Evolutionary conservation across 805 yeast genomes (phyloP).

Genomic region (Starmera quercuum): DNA sequence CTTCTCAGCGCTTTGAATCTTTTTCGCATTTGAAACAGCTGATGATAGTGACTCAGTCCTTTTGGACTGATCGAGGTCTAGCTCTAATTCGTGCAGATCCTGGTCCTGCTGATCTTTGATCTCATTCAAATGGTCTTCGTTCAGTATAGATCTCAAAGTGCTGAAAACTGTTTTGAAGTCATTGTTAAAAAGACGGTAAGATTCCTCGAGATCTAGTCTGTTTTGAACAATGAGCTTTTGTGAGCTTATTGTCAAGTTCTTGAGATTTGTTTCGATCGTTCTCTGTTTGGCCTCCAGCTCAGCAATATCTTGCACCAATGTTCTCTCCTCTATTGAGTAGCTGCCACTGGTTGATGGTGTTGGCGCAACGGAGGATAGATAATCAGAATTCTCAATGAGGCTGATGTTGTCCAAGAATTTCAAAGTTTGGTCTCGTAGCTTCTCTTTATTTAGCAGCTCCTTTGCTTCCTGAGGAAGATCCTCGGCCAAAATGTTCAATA

Average conservation of each 20-base stretch:
- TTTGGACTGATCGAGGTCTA: slow-evolving; percentile 13
- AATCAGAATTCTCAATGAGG: slow-evolving; percentile 41
- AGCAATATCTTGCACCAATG: slow-evolving; percentile 63
- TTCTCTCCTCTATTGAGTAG: slow-evolving; percentile 16
- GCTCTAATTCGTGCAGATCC: slow-evolving; percentile 15
- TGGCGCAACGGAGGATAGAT: slow-evolving; percentile 31
- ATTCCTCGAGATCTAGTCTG: slow-evolving; percentile 28
- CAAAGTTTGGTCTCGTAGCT: slow-evolving; percentile 28
- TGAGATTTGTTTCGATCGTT: slow-evolving; percentile 36
- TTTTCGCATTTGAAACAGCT: slow-evolving; percentile 14
- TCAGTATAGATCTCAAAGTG: slow-evolving; percentile 22
- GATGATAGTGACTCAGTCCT: slow-evolving; percentile 23
- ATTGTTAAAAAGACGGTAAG: slow-evolving; percentile 23
- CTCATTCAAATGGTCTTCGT: slow-evolving; percentile 23
- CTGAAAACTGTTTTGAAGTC: slow-evolving; percentile 24
- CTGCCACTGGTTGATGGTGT: slow-evolving; percentile 25
- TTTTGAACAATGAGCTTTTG: slow-evolving; percentile 34
- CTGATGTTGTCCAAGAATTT: slow-evolving; percentile 31
- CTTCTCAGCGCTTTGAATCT: slow-evolving; percentile 14
- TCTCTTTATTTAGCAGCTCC: slow-evolving; percentile 19
- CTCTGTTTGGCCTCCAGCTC: slow-evolving; percentile 57
- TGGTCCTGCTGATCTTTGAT: slow-evolving; percentile 19
- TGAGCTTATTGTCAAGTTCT: slow-evolving; percentile 26
- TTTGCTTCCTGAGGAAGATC: slow-evolving; percentile 20
- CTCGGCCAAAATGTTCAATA: slow-evolving; percentile 27